phyloP scores from a whole-genome alignment of 75 land plant genomes.

The Pinus taeda region DNA sequence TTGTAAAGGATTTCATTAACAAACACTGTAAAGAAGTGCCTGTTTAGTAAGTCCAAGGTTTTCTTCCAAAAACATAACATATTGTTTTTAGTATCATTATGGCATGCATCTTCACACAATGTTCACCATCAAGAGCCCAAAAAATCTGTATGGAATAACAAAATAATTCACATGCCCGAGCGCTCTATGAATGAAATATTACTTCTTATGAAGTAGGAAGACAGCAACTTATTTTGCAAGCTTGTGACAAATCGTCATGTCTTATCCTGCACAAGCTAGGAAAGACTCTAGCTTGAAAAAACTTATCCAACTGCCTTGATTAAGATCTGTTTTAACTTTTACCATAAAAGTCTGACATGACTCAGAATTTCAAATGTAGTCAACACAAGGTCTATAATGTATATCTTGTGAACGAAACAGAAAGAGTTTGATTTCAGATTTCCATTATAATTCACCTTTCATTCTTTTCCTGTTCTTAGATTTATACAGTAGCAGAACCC shows the following conservation, averaged over 20 bases:
- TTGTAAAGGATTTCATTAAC: not conserved
- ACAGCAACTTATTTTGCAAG: not conserved
- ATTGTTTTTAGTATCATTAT: not conserved
- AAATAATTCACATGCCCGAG: not conserved
- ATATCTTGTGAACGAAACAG: too few species aligned
- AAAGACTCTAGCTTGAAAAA: not conserved
- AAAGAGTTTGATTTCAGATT: too few species aligned
- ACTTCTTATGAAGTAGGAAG: too few species aligned
- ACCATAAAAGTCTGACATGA: not conserved
- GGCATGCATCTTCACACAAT: not conserved
- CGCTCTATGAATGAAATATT: not conserved
- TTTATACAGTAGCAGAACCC: not conserved
- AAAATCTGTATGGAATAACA: not conserved
- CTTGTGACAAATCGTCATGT: too few species aligned
- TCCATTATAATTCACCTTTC: too few species aligned
- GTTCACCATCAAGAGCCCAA: not conserved
- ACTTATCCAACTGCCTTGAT: not conserved
- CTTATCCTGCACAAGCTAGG: not conserved
- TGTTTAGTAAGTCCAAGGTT: not conserved
- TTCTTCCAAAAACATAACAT: not conserved
- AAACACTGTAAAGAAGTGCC: not conserved
- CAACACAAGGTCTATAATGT: not conserved
- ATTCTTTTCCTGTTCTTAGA: too few species aligned
- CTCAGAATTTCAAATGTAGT: not conserved
- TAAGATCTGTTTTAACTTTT: not conserved